phyloP scores from a whole-genome alignment of 371 early-diverging fungal genomes.

The Lichtheimia ornata region DNA sequence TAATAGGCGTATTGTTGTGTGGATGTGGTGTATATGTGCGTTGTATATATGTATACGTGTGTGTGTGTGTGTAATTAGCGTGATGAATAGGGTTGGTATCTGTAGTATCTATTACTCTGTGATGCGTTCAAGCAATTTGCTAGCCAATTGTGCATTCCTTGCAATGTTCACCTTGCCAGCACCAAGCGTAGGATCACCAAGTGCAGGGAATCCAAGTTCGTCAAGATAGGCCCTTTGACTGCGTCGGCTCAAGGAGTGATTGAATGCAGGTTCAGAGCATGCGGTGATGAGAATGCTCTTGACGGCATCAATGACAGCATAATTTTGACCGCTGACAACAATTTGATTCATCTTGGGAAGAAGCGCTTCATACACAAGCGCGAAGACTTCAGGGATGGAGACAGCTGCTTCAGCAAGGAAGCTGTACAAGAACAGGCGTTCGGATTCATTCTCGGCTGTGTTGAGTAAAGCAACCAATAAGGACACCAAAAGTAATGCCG shows the following conservation, averaged over 20 bases:
- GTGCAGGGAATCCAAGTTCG: constrained; percentile 51
- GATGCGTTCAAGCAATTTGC: constrained; percentile 56
- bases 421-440: constrained; percentile 79
- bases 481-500: constrained; percentile 72
- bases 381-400: constrained; percentile 73
- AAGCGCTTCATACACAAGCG: constrained; percentile 73
- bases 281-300: constrained; percentile 75
- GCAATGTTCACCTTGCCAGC: constrained; percentile 43
- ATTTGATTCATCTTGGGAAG: constrained; percentile 80
- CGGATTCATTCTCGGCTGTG: constrained; percentile 80
- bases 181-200: constrained; percentile 42
- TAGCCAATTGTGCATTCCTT: constrained; percentile 52
- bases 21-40: no score
- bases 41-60: no score
- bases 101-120: constrained; percentile 35
- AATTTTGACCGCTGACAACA: constrained; percentile 68
- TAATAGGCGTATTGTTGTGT: no score
- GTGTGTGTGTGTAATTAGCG: no score
- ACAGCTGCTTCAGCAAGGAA: constrained; percentile 79
- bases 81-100: background rate
- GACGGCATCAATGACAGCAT: constrained; percentile 70
- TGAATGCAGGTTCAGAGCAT: constrained; percentile 62
- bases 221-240: constrained; percentile 57
- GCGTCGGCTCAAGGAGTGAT: constrained; percentile 36
- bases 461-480: constrained; percentile 80